Evolutionary conservation across 1,284 basidiomycete genomes (phyloP).

Genomic region (Fomitopsis schrenkii): DNA sequence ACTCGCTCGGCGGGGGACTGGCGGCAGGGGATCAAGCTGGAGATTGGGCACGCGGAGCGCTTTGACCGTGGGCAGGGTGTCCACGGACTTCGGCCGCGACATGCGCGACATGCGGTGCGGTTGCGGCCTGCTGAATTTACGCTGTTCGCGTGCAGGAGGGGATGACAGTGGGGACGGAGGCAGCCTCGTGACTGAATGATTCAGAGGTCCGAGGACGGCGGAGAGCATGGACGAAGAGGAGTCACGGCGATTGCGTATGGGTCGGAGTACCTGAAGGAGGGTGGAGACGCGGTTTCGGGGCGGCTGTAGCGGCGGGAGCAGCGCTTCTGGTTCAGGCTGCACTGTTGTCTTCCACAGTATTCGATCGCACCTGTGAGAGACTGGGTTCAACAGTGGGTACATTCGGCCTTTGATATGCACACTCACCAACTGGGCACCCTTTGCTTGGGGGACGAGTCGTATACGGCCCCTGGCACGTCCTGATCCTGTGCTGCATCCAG

Average conservation of each 20-base stretch:
- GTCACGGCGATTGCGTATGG: neutral
- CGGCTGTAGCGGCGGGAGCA: constrained; percentile 15
- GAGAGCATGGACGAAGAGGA: constrained; percentile 41
- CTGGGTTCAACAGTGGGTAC: neutral
- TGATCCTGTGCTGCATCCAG: constrained; percentile 30
- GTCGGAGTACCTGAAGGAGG: constrained; percentile 25
- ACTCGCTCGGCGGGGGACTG: neutral
- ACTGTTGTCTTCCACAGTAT: constrained; percentile 76
- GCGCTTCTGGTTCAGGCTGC: constrained; percentile 40
- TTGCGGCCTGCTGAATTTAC: constrained; percentile 25
- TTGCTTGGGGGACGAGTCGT: constrained; percentile 74
- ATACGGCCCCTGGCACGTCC: constrained; percentile 50
- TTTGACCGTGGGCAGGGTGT: neutral
- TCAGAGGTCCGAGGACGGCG: constrained; percentile 41
- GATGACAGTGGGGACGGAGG: neutral
- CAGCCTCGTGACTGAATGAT: constrained; percentile 27
- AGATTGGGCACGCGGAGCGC: neutral
- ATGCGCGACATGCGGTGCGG: neutral
- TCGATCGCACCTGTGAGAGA: constrained; percentile 62
- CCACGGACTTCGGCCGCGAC: neutral
- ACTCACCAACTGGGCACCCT: constrained; percentile 79
- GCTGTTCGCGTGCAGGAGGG: neutral
- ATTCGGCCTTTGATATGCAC: neutral
- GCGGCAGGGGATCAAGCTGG: neutral
- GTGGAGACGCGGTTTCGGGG: constrained; percentile 46